These are phyloP conservation scores for Nothophoma quercina DNA, from an alignment of 2,329 filamentous ascomycete genomes.

Conservation along the genomic window DNA sequence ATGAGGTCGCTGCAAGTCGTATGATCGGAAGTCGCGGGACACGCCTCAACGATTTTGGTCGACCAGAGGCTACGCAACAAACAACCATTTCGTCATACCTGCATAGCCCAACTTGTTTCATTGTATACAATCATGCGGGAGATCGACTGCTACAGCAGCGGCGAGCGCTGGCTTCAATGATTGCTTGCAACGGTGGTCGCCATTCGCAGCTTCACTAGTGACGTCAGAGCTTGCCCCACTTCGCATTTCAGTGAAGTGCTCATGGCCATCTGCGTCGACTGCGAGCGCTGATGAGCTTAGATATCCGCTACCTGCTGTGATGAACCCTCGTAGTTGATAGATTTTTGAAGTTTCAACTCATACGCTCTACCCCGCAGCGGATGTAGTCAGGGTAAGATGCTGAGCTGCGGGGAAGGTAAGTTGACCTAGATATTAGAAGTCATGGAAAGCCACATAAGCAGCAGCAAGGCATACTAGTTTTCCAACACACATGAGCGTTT, in stretches of 20 bases:
- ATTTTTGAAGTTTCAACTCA: too few relatives aligned
- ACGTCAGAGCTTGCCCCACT: conserved; percentile 8
- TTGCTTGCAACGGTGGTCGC: too few relatives aligned
- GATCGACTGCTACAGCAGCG: not conserved
- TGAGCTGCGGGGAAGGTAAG: conserved; percentile 7
- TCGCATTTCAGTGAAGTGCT: not conserved
- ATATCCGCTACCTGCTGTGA: too few relatives aligned
- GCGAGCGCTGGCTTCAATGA: not conserved
- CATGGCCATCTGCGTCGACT: not conserved
- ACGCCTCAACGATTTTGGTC: conserved; percentile 7
- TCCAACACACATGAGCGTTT: not conserved
- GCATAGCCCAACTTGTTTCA: not conserved
- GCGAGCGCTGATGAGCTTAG: too few relatives aligned
- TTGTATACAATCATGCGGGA: not conserved
- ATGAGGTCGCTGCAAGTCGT: conserved; percentile 15
- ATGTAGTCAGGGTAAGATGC: not conserved
- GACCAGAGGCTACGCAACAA: conserved; percentile 1
- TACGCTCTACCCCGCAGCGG: conserved; percentile 9
- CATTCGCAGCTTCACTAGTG: not conserved
- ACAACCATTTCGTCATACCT: conserved; percentile 22
- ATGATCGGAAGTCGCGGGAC: conserved; percentile 32
- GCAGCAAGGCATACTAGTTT: not conserved
- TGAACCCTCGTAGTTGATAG: too few relatives aligned
- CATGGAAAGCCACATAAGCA: not conserved
- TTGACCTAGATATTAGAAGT: not conserved